Conservation (phyloP, 1,139 yeast genomes). For the Nadsonia starkeyi-henricii region DNA sequence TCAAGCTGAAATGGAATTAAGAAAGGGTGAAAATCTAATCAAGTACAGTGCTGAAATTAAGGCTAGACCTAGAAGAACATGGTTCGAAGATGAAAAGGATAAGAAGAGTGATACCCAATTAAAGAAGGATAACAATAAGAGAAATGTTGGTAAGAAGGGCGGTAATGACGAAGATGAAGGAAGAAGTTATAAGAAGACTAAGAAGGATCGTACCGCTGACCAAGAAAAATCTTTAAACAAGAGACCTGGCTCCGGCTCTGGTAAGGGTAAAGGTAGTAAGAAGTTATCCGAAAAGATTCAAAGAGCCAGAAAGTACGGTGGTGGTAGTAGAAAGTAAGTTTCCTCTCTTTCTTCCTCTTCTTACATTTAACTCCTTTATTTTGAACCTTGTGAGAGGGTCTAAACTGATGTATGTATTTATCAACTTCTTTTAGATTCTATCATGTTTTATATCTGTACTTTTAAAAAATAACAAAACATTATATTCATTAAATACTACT, state of each 20-base stretch:
- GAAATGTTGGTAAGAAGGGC: constrained; percentile 44
- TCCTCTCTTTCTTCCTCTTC: constrained; percentile 4
- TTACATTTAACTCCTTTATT: not conserved
- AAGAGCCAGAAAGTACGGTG: constrained; percentile 33
- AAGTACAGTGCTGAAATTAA: constrained; percentile 71
- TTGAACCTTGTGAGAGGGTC: not conserved
- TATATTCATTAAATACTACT: not conserved
- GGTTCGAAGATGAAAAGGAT: constrained; percentile 78
- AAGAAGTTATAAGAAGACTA: constrained; percentile 20
- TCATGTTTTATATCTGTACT: not conserved
- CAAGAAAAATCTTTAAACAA: constrained; percentile 10
- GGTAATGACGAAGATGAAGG: constrained; percentile 33
- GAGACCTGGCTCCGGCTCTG: constrained; percentile 5
- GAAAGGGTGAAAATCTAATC: constrained; percentile 71
- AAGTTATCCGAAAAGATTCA: constrained; percentile 61
- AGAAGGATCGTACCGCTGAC: constrained; percentile 14
- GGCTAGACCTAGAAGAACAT: constrained; percentile 86
- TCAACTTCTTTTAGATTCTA: not conserved
- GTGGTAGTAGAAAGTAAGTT: constrained; percentile 22
- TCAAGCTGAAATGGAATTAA: constrained; percentile 81
- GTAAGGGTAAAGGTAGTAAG: constrained; percentile 10
- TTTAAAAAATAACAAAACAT: not conserved
- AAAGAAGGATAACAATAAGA: constrained; percentile 19
- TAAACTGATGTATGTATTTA: not conserved
- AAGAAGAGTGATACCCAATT: constrained; percentile 30